Percentiles rank a stretch among this genome's conserved stretches.
phyloP scores from a whole-genome alignment of 768 basidiomycete species.

The Cystobasidium onofrii region DNA sequence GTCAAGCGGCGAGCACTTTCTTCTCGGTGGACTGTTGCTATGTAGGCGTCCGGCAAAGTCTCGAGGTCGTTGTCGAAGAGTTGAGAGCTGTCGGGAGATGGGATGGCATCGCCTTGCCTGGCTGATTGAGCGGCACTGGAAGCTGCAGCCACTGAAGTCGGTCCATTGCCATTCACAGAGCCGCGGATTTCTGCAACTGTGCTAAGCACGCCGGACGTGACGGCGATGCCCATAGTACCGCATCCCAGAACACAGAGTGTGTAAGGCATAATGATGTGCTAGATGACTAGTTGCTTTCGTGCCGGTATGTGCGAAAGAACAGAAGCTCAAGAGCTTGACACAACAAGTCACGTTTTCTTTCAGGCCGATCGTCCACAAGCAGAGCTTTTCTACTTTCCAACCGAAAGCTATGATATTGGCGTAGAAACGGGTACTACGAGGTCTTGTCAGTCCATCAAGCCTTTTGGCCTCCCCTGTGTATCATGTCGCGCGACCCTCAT shows the following conservation, averaged over 20 bases:
- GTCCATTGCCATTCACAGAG: conserved; percentile 32
- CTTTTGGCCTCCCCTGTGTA: not conserved
- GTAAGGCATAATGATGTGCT: conserved; percentile 25
- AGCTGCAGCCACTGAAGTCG: not conserved
- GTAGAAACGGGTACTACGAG: no score
- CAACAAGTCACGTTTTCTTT: not conserved
- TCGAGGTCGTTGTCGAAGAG: conserved; percentile 48
- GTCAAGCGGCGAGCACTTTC: conserved; percentile 65
- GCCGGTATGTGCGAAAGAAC: not conserved
- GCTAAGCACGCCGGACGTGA: conserved; percentile 82
- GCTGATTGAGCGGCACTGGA: conserved; percentile 51
- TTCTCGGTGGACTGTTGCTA: conserved; percentile 75
- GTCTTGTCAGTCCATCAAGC: not conserved
- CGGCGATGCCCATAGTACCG: conserved; percentile 95
- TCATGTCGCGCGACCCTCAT: not conserved
- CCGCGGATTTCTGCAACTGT: conserved; percentile 58
- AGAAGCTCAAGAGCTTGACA: not conserved
- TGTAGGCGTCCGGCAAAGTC: conserved; percentile 69
- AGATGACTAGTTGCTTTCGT: not conserved
- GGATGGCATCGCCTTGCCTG: conserved; percentile 29
- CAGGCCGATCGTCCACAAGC: not conserved
- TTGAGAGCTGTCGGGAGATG: conserved; percentile 36
- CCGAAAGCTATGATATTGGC: no score
- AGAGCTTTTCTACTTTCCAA: no score
- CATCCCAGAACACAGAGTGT: conserved; percentile 55